Percentiles rank a stretch among this genome's conserved stretches.
These are phyloP conservation scores for Kodamaea lidongshanica DNA, from an alignment of 805 yeast species.

Conservation along the genomic window DNA sequence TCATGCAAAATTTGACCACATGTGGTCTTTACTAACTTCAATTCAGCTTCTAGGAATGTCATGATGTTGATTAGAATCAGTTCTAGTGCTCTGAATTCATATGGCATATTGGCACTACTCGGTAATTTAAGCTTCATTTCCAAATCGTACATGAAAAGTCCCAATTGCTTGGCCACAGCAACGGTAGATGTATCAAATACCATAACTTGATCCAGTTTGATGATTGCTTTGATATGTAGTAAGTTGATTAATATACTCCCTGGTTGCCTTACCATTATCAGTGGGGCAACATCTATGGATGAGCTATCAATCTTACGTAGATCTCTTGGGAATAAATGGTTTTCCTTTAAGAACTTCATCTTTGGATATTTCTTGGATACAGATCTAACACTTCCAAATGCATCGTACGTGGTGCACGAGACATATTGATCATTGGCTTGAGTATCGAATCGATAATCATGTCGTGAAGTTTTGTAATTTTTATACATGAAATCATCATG, in stretches of 20 bases:
- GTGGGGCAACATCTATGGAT: conserved; percentile 77
- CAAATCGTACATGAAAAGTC: conserved; percentile 78
- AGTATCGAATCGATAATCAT: conserved; percentile 6
- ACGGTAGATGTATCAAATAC: conserved; percentile 74
- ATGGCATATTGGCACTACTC: conserved; percentile 23
- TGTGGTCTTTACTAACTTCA: conserved; percentile 48
- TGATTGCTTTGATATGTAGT: conserved; percentile 81
- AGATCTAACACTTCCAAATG: conserved; percentile 59
- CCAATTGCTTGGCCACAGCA: conserved; percentile 62
- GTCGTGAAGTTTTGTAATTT: conserved; percentile 3
- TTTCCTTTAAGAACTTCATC: conserved; percentile 60
- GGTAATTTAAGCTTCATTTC: conserved; percentile 58
- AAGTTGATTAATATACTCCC: conserved; percentile 75
- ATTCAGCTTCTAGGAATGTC: conserved; percentile 71
- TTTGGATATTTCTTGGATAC: conserved; percentile 71
- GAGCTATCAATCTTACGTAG: conserved; percentile 75
- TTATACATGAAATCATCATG: conserved; percentile 7
- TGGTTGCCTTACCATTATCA: conserved; percentile 69
- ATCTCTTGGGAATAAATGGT: conserved; percentile 79
- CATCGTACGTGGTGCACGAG: conserved; percentile 77
- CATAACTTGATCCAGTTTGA: conserved; percentile 73
- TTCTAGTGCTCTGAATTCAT: conserved; percentile 80
- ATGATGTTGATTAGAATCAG: conserved; percentile 75
- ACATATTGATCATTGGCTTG: conserved; percentile 43
- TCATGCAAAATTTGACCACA: conserved; percentile 64